phyloP scores from a whole-genome alignment of 139 green algal genomes.

The Chlamydomonas sp. region DNA sequence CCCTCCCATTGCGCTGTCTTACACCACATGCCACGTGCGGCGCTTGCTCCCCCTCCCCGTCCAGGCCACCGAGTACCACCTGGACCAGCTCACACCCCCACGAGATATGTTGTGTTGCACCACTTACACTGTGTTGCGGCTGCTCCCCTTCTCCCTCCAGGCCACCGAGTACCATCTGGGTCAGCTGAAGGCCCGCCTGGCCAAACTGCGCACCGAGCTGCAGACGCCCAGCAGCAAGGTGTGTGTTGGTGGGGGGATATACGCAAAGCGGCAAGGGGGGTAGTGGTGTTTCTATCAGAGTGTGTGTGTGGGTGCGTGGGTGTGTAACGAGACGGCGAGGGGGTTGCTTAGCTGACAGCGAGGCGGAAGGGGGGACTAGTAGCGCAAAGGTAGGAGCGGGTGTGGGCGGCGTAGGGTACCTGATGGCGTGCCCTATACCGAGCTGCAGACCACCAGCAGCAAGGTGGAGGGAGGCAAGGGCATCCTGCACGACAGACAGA shows the following conservation, averaged over 20 bases:
- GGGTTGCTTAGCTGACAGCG: too few relatives aligned
- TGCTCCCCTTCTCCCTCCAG: constrained; percentile 36
- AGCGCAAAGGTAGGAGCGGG: too few relatives aligned
- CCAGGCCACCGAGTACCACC: constrained; percentile 90
- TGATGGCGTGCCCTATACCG: too few relatives aligned
- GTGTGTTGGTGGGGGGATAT: not conserved
- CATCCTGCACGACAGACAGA: too few relatives aligned
- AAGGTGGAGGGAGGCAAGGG: too few relatives aligned
- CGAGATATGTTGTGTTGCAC: not conserved
- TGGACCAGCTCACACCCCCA: constrained; percentile 83
- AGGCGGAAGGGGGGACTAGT: too few relatives aligned
- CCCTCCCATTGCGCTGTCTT: too few relatives aligned
- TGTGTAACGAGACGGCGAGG: too few relatives aligned
- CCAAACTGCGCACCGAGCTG: constrained; percentile 96
- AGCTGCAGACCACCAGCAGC: too few relatives aligned
- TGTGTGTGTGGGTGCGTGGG: too few relatives aligned
- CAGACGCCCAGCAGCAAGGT: constrained; percentile 86
- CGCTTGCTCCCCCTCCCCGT: not conserved
- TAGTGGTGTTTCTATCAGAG: too few relatives aligned
- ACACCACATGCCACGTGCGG: not conserved
- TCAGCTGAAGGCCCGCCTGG: constrained; percentile 95
- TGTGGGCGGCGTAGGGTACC: too few relatives aligned
- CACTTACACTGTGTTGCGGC: not conserved
- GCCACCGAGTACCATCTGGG: constrained; percentile 96
- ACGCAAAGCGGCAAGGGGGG: not conserved